Conservation (phyloP, 164 flowering plant genomes). For the Chloranthus sessilifolius region DNA sequence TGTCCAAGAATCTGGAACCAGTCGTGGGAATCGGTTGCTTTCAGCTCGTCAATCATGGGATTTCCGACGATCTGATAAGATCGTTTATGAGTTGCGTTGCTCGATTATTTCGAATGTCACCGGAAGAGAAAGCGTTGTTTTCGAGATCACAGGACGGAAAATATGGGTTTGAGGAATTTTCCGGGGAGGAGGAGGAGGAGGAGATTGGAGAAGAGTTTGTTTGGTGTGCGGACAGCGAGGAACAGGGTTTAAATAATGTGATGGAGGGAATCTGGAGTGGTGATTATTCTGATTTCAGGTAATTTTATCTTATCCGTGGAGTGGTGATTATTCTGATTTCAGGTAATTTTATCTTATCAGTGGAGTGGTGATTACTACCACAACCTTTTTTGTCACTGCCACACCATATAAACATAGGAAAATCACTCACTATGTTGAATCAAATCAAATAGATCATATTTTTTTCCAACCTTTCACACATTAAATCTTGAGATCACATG, state of each 20-base stretch:
- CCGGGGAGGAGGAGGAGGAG: slow-evolving; percentile 37
- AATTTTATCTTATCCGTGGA: no score
- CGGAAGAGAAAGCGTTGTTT: slow-evolving; percentile 35
- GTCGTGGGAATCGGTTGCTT: slow-evolving; percentile 49
- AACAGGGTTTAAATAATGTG: slow-evolving; percentile 26
- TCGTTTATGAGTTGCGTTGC: slow-evolving; percentile 24
- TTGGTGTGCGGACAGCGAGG: slow-evolving; percentile 49
- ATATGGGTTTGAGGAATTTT: slow-evolving; percentile 57
- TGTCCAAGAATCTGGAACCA: slow-evolving; percentile 28
- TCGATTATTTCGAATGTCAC: slow-evolving; percentile 44
- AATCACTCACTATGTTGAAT: no score
- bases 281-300: slow-evolving; percentile 75
- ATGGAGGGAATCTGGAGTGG: slow-evolving; percentile 72
- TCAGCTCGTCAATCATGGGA: slow-evolving; percentile 64
- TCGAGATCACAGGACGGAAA: slow-evolving; percentile 38
- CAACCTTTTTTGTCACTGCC: no score
- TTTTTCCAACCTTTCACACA: no score
- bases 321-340: slow-evolving; percentile 56
- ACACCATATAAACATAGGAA: no score
- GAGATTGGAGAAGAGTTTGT: slow-evolving; percentile 55
- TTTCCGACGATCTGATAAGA: slow-evolving; percentile 30
- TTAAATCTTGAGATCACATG: no score
- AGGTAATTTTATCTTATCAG: no score
- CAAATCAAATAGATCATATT: no score
- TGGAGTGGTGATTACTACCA: slow-evolving; percentile 52